Percentiles rank a stretch among this genome's conserved stretches.
Evolutionary conservation across 805 yeast species (phyloP).

Genomic region (Teunomyces lycoperdinae): DNA sequence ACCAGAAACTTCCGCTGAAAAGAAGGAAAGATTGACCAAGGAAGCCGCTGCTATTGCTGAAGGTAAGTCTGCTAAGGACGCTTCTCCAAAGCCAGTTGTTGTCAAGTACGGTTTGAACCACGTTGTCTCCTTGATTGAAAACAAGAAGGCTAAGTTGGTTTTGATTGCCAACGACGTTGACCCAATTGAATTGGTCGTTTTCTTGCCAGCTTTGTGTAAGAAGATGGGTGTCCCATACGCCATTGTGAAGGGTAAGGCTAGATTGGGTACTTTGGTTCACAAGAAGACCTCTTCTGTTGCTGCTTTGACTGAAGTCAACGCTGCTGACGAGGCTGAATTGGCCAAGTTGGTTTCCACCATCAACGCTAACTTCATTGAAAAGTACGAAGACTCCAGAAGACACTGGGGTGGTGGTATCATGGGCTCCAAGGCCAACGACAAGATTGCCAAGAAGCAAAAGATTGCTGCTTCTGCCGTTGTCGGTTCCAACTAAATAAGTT

Average conservation of each 20-base stretch:
- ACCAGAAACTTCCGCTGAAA: conserved; percentile 96
- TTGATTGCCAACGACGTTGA: conserved; percentile 98
- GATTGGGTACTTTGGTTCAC: conserved; percentile 96
- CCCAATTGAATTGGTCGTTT: conserved; percentile 96
- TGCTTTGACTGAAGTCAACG: conserved; percentile 91
- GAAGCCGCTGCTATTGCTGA: conserved; percentile 99
- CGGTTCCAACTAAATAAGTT: conserved; percentile 2
- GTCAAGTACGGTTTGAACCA: conserved; percentile 99
- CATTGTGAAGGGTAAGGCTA: conserved; percentile 96
- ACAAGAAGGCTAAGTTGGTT: conserved; percentile 97
- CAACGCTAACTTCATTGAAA: conserved; percentile 88
- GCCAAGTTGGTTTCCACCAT: conserved; percentile 91
- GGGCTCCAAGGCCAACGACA: conserved; percentile 91
- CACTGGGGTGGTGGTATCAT: conserved; percentile 99
- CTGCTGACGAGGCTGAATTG: conserved; percentile 93
- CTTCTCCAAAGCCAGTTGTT: conserved; percentile 92
- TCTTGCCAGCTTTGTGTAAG: conserved; percentile 98
- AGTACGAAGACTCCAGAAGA: conserved; percentile 93
- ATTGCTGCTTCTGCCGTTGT: conserved; percentile 37
- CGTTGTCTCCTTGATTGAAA: conserved; percentile 94
- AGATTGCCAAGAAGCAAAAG: conserved; percentile 73
- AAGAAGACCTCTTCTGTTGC: conserved; percentile 96
- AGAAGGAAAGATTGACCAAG: conserved; percentile 98
- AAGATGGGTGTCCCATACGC: conserved; percentile 99
- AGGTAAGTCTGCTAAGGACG: conserved; percentile 96